These are phyloP conservation scores for Aspergillus costaricaensis DNA, from an alignment of 2,329 filamentous ascomycete species.

Conservation along the genomic window DNA sequence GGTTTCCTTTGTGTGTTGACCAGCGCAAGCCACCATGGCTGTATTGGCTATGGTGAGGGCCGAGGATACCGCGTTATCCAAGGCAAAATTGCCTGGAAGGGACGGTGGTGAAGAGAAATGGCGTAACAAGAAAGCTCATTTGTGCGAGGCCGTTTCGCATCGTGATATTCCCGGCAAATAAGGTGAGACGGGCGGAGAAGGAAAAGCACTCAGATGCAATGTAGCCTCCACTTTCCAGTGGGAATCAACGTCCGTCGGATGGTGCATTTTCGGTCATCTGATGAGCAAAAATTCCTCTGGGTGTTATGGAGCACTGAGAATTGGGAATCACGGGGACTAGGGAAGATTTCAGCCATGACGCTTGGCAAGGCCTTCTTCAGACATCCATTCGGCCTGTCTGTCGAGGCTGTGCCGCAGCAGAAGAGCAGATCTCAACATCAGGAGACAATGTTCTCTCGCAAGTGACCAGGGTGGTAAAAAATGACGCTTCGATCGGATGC, in stretches of 20 bases:
- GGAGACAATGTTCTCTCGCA: background rate
- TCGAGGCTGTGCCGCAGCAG: background rate
- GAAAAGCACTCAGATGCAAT: background rate
- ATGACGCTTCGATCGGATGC: background rate
- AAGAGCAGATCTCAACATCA: background rate
- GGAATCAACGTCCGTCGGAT: slow-evolving; percentile 1
- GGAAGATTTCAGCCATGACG: background rate
- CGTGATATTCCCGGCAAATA: background rate
- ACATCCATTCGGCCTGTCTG: background rate
- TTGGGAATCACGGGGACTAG: background rate
- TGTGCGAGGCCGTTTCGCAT: slow-evolving; percentile 2
- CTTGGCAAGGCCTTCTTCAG: slow-evolving; percentile 1
- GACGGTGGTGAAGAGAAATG: background rate
- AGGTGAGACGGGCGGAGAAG: slow-evolving; percentile 1
- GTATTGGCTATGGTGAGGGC: slow-evolving; percentile 15
- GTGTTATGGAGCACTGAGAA: background rate
- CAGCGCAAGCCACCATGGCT: slow-evolving; percentile 13
- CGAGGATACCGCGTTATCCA: slow-evolving; percentile 23
- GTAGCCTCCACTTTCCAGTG: slow-evolving; percentile 1
- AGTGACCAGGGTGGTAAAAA: background rate
- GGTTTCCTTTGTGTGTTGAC: slow-evolving; percentile 9
- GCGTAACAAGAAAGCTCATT: slow-evolving; percentile 2
- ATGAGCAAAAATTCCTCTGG: background rate
- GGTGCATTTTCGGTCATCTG: slow-evolving; percentile 3
- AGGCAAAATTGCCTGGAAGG: slow-evolving; percentile 10